A percentile compares a stretch with the other conserved stretches of the same genome.
Conservation (phyloP, 2,329 filamentous ascomycete genomes). For the Torrubiella hemipterigena region DNA sequence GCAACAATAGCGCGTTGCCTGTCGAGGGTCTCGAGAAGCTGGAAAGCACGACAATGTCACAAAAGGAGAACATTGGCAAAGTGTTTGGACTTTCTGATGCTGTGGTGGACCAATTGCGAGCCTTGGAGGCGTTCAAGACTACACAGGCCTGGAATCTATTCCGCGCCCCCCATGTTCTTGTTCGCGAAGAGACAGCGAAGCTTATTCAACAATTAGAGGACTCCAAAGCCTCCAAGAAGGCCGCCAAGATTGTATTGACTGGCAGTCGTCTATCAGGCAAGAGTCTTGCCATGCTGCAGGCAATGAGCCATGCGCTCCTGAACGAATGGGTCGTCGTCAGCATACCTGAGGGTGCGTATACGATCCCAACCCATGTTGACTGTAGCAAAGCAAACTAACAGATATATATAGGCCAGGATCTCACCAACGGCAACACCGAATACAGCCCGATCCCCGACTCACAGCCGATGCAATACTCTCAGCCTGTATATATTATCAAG, state of each 20-base stretch:
- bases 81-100: constrained; percentile 58
- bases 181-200: constrained; percentile 67
- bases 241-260: constrained; percentile 53
- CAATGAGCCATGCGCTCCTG: constrained; percentile 66
- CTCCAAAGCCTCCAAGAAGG: constrained; percentile 38
- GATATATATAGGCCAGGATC: constrained; percentile 53
- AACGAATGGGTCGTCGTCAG: constrained; percentile 84
- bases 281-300: constrained; percentile 75
- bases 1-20: constrained; percentile 83
- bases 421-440: constrained; percentile 68
- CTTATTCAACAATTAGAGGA: constrained; percentile 52
- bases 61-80: constrained; percentile 45
- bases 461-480: constrained; percentile 53
- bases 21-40: constrained; percentile 58
- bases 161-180: constrained; percentile 63
- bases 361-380: constrained; percentile 2
- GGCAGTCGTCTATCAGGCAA: constrained; percentile 72
- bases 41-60: constrained; percentile 38
- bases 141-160: constrained; percentile 85
- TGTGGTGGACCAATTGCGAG: constrained; percentile 68
- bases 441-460: constrained; percentile 59
- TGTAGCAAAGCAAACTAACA: constrained; percentile 7
- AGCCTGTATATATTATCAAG: constrained; percentile 64
- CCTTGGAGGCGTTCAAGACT: constrained; percentile 82
- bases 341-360: constrained; percentile 67